Evolutionary conservation across 2,329 filamentous ascomycete genomes (phyloP), one percentile per base, ranked within the genome.

Genomic region (Fusarium nelsonii): DNA sequence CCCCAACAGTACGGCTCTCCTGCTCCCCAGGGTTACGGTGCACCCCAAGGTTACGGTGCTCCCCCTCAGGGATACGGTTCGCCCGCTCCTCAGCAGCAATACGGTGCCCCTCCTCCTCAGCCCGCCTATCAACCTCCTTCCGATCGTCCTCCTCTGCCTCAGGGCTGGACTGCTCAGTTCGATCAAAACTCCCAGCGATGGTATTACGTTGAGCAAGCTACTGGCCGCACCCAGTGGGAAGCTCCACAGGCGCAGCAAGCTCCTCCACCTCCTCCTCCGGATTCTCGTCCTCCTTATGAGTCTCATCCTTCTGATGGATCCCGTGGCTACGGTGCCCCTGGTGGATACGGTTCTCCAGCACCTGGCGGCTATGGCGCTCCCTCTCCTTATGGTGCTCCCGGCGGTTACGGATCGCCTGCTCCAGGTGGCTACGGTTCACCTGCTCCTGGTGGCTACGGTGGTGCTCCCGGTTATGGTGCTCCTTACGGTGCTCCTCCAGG

Each of bases 211-310:
- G 88, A 91, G 76, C 80, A 87, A 58, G 81, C 85, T 46, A 87
- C 87, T 14, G 87, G 88, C 20, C 84, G 84, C 60, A 85, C 87
- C 0, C 88, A 91, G 77, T 91, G 89, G 89, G 87, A 90, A 65
- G 81, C 84, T 16, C 88, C 89, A 4, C 78, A 51, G 48, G 48
- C 48, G 26, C 48, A 79, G 14, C 74, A 77, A 51, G 70, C 71
- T 3, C 57, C 74, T 37, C 63, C 63, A 46, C 73, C 75, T n/a
- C 65, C 68, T 54, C 69, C 69, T 5, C 52, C 67, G 15, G 69
- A 69, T 41, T 70, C 68, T 33, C 70, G 71, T 52, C 68, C 73
- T 57, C 69, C 67, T 12, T 66, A 66, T 46, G 64, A 72, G 16
- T 68, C 66, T 15, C 62, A 65, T 12, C 69, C 73, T 10, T 69